phyloP scores from a whole-genome alignment of 2,329 filamentous ascomycete species.

The Epichloe uncinata region DNA sequence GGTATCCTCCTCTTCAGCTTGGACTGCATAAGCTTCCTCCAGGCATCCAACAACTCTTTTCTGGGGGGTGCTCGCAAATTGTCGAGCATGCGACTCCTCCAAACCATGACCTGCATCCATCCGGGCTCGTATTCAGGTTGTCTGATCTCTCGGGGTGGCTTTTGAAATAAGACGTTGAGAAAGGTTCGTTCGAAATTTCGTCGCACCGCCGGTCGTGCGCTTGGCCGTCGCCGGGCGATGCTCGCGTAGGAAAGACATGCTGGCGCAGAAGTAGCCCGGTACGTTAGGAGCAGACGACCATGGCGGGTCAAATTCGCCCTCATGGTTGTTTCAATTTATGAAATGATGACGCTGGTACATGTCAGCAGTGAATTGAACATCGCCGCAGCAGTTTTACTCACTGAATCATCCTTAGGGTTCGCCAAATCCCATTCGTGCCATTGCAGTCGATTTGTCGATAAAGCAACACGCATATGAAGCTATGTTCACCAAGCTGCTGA shows the following conservation, averaged over 20 bases:
- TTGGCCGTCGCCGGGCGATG: constrained; percentile 15
- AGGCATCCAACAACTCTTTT: constrained; percentile 51
- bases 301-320: constrained; percentile 32
- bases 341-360: constrained; percentile 5
- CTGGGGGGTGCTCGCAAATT: constrained; percentile 56
- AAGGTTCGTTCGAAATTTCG: constrained; percentile 31
- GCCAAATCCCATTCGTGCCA: not conserved
- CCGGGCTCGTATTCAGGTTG: constrained; percentile 55
- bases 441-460: not conserved
- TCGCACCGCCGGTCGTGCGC: constrained; percentile 12
- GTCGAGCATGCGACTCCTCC: constrained; percentile 49
- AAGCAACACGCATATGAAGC: not conserved
- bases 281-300: constrained; percentile 27
- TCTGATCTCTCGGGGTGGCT: constrained; percentile 45
- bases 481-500: not conserved
- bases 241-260: constrained; percentile 21
- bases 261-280: constrained; percentile 18
- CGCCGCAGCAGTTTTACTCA: not conserved
- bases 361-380: not conserved
- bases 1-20: constrained; percentile 33
- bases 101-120: constrained; percentile 56
- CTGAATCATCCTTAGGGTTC: not conserved
- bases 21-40: constrained; percentile 47
- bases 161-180: constrained; percentile 45
- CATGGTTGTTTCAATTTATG: constrained; percentile 24